Percentiles rank a stretch among this genome's conserved stretches.
Evolutionary conservation across 306 rosid genomes (phyloP).

Genomic region (Malus fusca): DNA sequence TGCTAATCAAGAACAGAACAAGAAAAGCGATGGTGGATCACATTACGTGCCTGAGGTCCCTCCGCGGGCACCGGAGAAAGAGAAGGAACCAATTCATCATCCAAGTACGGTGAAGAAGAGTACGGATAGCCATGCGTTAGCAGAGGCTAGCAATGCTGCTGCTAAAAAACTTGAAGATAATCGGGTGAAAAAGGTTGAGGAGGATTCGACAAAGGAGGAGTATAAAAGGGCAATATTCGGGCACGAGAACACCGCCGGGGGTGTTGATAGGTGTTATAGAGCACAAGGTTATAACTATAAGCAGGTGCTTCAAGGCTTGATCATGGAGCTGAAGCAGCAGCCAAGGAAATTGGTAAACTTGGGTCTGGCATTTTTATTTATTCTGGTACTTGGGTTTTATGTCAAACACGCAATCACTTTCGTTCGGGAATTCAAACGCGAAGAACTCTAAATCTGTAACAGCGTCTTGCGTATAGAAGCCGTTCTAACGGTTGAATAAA

Average conservation of each 20-base stretch:
- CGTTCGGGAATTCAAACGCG: slow-evolving; percentile 3
- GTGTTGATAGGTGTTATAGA: not conserved
- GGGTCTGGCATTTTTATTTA: slow-evolving; percentile 24
- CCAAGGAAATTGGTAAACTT: slow-evolving; percentile 23
- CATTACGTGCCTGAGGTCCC: not conserved
- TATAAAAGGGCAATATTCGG: not conserved
- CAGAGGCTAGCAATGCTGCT: not conserved
- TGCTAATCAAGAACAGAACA: not conserved
- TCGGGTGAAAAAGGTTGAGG: not conserved
- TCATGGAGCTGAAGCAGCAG: slow-evolving; percentile 30
- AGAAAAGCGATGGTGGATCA: not conserved
- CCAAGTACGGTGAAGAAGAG: not conserved
- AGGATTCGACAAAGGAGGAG: not conserved
- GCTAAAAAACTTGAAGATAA: not conserved
- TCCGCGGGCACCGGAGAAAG: not conserved
- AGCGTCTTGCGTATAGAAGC: no score
- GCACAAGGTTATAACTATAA: slow-evolving; percentile 3
- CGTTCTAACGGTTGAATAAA: not conserved
- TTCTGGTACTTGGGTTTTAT: slow-evolving; percentile 30
- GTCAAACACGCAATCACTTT: slow-evolving; percentile 20
- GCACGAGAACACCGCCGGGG: not conserved
- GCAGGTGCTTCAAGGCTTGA: slow-evolving; percentile 2
- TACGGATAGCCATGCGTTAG: not conserved
- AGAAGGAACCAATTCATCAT: not conserved
- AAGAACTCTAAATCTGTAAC: slow-evolving; percentile 13